Evolutionary conservation across 208 protist species (phyloP).

Genomic region (Angomonas desouzai): DNA sequence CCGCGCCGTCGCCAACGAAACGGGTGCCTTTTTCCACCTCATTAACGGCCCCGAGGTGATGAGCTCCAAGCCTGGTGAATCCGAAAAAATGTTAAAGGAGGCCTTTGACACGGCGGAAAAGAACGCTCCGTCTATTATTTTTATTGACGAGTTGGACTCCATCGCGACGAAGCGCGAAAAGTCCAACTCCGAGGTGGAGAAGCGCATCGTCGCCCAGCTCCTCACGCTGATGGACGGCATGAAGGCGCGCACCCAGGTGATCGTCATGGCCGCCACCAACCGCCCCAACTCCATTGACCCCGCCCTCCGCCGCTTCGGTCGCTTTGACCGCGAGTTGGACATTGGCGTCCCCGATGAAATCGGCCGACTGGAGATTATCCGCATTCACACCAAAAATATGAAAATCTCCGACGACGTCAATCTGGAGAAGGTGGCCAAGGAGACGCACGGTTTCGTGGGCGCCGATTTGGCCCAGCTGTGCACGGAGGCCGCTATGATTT

Average conservation of each 20-base stretch:
- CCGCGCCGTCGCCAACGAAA: constrained; percentile 99
- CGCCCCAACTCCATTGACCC: constrained; percentile 99
- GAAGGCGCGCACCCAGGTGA: constrained; percentile 97
- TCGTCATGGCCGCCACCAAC: constrained; percentile 99
- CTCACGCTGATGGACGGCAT: constrained; percentile 99
- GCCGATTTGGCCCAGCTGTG: constrained; percentile 99
- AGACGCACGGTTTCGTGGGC: constrained; percentile 99
- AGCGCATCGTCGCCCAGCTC: constrained; percentile 99
- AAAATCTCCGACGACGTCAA: constrained; percentile 98
- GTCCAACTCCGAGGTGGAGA: constrained; percentile 99
- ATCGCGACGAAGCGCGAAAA: constrained; percentile 99
- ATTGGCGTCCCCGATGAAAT: constrained; percentile 99
- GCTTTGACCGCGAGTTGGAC: constrained; percentile 99
- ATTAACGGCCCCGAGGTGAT: constrained; percentile 99
- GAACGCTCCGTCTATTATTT: constrained; percentile 99
- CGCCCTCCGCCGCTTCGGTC: constrained; percentile 99
- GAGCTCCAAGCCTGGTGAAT: constrained; percentile 99
- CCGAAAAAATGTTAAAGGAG: constrained; percentile 98
- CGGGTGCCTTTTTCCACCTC: constrained; percentile 99
- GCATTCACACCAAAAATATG: constrained; percentile 99
- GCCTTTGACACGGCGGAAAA: constrained; percentile 99
- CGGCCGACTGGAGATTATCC: constrained; percentile 98
- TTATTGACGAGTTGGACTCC: constrained; percentile 99
- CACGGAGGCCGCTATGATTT: constrained; percentile 99
- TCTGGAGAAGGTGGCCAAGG: constrained; percentile 95